A percentile compares a stretch with the other conserved stretches of the same genome.
Evolutionary conservation across 2,329 filamentous ascomycete species (phyloP).

Genomic region (Microsporum canis): DNA sequence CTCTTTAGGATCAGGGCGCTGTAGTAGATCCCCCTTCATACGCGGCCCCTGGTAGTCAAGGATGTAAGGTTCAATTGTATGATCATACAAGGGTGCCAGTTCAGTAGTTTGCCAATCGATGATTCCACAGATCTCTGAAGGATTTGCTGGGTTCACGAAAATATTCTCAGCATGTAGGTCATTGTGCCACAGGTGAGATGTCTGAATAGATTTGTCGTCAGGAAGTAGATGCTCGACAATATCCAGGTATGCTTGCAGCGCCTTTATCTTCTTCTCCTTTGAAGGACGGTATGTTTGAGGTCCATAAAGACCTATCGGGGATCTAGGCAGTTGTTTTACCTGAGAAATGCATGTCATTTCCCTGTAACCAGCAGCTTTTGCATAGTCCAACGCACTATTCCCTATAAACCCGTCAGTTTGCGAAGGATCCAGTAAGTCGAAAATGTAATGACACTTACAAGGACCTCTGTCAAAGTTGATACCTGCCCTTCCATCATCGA

Average conservation of each 20-base stretch:
- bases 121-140: conserved; percentile 15
- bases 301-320: conserved; percentile 19
- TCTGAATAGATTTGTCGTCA: conserved; percentile 15
- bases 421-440: conserved; percentile 7
- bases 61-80: conserved; percentile 21
- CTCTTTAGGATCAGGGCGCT: neutral
- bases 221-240: conserved; percentile 25
- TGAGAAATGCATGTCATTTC: conserved; percentile 27
- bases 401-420: conserved; percentile 18
- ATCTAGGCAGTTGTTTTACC: conserved; percentile 15
- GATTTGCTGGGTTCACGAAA: conserved; percentile 23
- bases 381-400: conserved; percentile 24
- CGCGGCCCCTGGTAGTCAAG: conserved; percentile 18
- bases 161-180: conserved; percentile 33
- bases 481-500: conserved; percentile 16
- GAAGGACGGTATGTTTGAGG: conserved; percentile 23
- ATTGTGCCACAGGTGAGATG: conserved; percentile 31
- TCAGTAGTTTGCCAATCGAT: conserved; percentile 22
- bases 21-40: conserved; percentile 3
- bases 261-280: conserved; percentile 19
- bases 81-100: conserved; percentile 21
- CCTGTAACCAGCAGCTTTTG: conserved; percentile 22
- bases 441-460: conserved; percentile 16
- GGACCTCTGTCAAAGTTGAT: conserved; percentile 18
- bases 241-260: conserved; percentile 26